Percentiles rank a stretch among this genome's conserved stretches.
These are phyloP conservation scores for Coemansia sp. DNA, from an alignment of 192 early-diverging fungal species.

Conservation along the genomic window DNA sequence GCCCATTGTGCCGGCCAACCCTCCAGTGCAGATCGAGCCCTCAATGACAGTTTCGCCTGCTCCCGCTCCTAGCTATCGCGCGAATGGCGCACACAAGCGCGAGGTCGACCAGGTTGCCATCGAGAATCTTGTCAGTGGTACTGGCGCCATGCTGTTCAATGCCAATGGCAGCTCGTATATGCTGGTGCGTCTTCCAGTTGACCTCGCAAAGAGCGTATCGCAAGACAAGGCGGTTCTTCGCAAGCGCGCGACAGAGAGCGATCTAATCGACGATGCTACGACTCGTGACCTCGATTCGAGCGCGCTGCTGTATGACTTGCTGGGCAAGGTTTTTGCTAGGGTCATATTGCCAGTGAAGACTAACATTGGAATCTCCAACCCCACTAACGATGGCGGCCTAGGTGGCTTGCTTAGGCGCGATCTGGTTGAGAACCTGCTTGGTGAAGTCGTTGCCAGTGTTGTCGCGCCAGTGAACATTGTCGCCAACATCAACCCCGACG, in stretches of 20 bases:
- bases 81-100: constrained; percentile 27
- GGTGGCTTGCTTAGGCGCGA: constrained; percentile 21
- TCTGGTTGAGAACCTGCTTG: constrained; percentile 30
- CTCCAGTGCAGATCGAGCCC: constrained; percentile 21
- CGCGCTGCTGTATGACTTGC: constrained; percentile 27
- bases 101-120: constrained; percentile 17
- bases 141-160: constrained; percentile 29
- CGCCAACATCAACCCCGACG: constrained; percentile 41
- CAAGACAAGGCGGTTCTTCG: constrained; percentile 18
- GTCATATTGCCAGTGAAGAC: constrained; percentile 31
- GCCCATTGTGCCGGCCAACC: constrained; percentile 14
- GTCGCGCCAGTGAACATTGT: constrained; percentile 37
- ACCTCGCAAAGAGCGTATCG: constrained; percentile 19
- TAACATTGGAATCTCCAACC: constrained; percentile 35
- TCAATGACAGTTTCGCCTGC: constrained; percentile 7
- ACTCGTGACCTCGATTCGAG: constrained; percentile 26
- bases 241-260: constrained; percentile 28
- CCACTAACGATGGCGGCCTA: constrained; percentile 12
- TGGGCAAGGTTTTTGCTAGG: constrained; percentile 30
- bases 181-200: constrained; percentile 32
- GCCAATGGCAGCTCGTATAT: constrained; percentile 35
- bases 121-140: constrained; percentile 28
- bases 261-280: constrained; percentile 35
- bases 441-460: constrained; percentile 30
- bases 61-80: constrained; percentile 23